Percentiles rank a stretch among this genome's conserved stretches.
These are phyloP conservation scores for Colletotrichum lentis DNA, from an alignment of 2,329 filamentous ascomycete species.

Conservation along the genomic window DNA sequence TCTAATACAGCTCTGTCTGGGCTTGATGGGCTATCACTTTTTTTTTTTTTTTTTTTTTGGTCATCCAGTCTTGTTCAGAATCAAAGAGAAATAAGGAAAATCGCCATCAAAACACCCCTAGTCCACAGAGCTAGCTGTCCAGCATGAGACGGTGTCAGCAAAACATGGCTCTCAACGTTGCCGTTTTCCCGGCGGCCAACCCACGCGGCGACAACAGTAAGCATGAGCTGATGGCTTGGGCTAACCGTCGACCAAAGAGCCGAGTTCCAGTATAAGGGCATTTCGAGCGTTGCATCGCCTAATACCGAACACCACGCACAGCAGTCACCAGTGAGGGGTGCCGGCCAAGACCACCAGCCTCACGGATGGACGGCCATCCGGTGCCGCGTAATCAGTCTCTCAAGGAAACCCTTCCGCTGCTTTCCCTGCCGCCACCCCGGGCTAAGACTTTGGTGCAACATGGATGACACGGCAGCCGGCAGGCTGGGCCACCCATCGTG, in stretches of 20 bases:
- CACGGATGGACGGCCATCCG: not conserved
- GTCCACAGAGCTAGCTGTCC: too few relatives aligned
- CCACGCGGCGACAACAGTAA: not conserved
- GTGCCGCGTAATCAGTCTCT: not conserved
- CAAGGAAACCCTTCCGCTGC: too few relatives aligned
- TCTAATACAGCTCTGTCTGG: too few relatives aligned
- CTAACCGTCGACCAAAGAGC: not conserved
- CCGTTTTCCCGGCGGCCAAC: not conserved
- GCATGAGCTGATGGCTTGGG: not conserved
- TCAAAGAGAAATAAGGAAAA: too few relatives aligned
- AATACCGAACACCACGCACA: not conserved
- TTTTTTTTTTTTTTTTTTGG: too few relatives aligned
- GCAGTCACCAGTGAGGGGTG: too few relatives aligned
- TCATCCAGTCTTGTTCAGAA: too few relatives aligned
- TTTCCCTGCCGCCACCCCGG: not conserved
- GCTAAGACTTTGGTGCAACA: not conserved
- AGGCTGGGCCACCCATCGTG: constrained; percentile 1
- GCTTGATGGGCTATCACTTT: too few relatives aligned
- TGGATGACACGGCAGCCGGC: constrained; percentile 15
- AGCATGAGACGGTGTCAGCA: too few relatives aligned
- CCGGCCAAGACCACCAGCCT: not conserved
- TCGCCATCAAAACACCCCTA: too few relatives aligned
- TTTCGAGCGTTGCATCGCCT: not conserved
- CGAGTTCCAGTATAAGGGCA: not conserved
- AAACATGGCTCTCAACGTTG: not conserved